Base-by-base conservation (phyloP, 2,329 filamentous ascomycete species). In the Fusarium subglutinans region DNA sequence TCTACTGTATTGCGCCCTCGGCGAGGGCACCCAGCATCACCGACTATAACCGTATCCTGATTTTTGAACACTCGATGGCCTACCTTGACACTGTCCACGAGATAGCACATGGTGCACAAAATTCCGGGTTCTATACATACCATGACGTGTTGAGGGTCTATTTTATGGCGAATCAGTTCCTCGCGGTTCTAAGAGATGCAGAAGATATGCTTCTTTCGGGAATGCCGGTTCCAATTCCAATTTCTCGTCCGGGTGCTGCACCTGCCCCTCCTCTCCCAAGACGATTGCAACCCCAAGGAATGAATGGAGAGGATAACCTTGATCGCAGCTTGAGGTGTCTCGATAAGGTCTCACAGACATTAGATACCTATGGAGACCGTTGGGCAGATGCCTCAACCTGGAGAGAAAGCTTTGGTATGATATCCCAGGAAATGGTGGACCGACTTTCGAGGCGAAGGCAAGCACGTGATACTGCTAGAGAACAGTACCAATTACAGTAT, bases 81-180 rank as follows among this genome's bases (percentile, higher is more conserved):
- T 98, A 96, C 79, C 89, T 96, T 55, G 89, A 93, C 67, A 90
- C 90, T 69, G 90, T 97, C 72, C 89, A 93, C 76, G 89, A 90
- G 10, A 88, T 94, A 51, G 87, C 93, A 30, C 87, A 88, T 65
- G 87, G 89, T 74, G 81, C 88, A 8, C 83, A 86, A 38, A 88
- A 90, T 69, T 87, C 88, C 22, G 89, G 92, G 9, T 92, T 96
- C 58, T 90, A 96, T 77, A 96, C 94, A 2, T 98, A 95, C 77
- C 92, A 97, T 78, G 96, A 98, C 79, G 93, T 95, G 4, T 88
- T 97, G 78, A 91, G 95, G 59, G 91, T 94, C 3, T 96, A 94
- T 78, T 97, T 92, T 77, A 90, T 92, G 84, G 90, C 88, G 20
- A 90, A 86, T 68, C 90, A 92, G 76, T 88, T 92, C 66, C 82